Evolutionary conservation across 345 rosid species (phyloP), one percentile per base, ranked within the genome.

Genomic region (Arabis alpina): DNA sequence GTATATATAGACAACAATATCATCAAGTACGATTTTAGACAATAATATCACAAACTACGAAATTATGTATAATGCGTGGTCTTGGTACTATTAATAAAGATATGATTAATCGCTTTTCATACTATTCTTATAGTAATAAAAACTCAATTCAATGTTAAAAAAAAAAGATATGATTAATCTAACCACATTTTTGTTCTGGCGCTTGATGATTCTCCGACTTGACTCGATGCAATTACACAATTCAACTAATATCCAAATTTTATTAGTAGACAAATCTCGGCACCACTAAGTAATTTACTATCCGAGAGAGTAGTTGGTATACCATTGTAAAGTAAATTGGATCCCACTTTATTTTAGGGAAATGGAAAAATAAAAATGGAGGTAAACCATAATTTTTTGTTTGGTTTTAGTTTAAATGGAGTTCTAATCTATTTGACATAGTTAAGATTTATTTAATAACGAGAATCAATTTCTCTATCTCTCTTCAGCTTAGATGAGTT

Each of bases 341-440:
- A 60, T 27, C 51, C 50, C 37, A 43, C 68, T 36, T 68, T 36
- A 68, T 34, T 24, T 14, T 19, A 51, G 12, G 36, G 44, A 19
- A 32, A 32, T 32, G 36, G 6, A 41, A 43, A 28, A 70, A 59
- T 27, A 24, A 13, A 51, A n/a, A 19, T n/a, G 56, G 14, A 43
- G 34, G 13, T 8, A n/a, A 24, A 49, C 7, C 37, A 49, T 16
- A 6, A 8, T 36, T 11, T 30, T 42, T 14, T 40, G 14, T 44
- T 41, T 70, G 39, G 36, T 19, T 50, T 50, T 43, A 53, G 34
- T 32, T 9, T 10, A 54, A 62, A 72, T 45, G 43, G 24, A 72
- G 63, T 11, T 63, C 54, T 72, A 72, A 37, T 42, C 63, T 36
- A 54, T 72, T 14, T 54, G 5, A 54, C 62, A 19, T 10, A 43